Evolutionary conservation across 208 protist species (phyloP).

Genomic region (Trypanosoma lewisi): DNA sequence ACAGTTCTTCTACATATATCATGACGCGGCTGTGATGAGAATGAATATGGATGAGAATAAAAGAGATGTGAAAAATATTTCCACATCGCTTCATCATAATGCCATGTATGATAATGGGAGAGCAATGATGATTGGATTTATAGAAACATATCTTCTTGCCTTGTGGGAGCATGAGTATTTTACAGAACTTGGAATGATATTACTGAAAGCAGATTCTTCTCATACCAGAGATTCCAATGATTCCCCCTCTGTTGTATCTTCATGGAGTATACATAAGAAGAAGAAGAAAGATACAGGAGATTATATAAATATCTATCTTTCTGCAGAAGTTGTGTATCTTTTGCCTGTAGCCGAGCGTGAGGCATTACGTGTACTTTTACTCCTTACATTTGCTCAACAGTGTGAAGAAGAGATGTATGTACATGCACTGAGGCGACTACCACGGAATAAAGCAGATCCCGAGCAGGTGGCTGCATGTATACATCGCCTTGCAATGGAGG

Average conservation of each 20-base stretch:
- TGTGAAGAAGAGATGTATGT: neutral
- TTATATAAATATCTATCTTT: no score
- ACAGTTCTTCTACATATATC: conserved; percentile 12
- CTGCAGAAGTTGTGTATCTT: conserved; percentile 15
- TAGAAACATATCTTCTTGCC: conserved; percentile 16
- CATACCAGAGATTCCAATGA: no score
- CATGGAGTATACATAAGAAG: no score
- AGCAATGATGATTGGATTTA: conserved; percentile 8
- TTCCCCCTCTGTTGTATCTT: no score
- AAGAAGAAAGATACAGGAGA: no score
- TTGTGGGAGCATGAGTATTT: conserved; percentile 18
- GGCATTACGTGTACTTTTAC: conserved; percentile 23
- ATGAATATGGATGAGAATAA: neutral
- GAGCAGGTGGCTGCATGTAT: conserved; percentile 1
- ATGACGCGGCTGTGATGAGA: neutral
- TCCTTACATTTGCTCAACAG: conserved; percentile 15
- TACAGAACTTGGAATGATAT: conserved; percentile 4
- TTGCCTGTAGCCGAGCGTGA: conserved; percentile 22
- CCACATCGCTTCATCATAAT: no score
- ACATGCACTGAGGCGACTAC: conserved; percentile 1
- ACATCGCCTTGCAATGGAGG: conserved; percentile 9
- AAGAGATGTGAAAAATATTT: neutral
- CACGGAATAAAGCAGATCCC: conserved; percentile 8
- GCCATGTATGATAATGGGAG: neutral
- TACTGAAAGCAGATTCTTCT: conserved; percentile 7